A percentile compares a stretch with the other conserved stretches of the same genome.
These are phyloP conservation scores for Epichloe hybrida DNA, from an alignment of 2,329 filamentous ascomycete species.

Conservation along the genomic window DNA sequence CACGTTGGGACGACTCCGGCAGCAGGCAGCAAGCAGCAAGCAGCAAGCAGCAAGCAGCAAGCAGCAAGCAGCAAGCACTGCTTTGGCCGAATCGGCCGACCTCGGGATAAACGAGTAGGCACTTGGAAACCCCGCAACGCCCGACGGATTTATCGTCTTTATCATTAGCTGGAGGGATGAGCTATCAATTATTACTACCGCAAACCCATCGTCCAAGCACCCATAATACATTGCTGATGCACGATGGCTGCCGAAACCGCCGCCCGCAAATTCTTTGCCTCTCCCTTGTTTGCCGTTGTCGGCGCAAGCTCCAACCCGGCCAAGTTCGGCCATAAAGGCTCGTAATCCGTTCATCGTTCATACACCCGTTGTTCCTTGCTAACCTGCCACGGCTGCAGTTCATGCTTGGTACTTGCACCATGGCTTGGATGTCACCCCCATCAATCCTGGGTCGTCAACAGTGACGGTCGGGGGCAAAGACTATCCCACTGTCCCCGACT, in stretches of 20 bases:
- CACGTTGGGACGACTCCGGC: background rate
- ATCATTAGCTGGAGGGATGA: no score
- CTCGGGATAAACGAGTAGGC: slow-evolving; percentile 2
- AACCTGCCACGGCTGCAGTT: slow-evolving; percentile 36
- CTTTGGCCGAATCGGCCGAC: slow-evolving; percentile 4
- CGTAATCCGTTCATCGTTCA: slow-evolving; percentile 9
- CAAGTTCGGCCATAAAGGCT: slow-evolving; percentile 85
- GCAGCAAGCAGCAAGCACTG: no score
- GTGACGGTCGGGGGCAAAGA: slow-evolving; percentile 47
- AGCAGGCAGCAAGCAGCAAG: no score
- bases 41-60: no score
- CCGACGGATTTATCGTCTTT: background rate
- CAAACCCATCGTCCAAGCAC: no score
- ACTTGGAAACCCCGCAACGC: background rate
- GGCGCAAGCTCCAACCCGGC: slow-evolving; percentile 72
- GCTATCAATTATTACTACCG: no score
- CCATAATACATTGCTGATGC: background rate
- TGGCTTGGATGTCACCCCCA: slow-evolving; percentile 61
- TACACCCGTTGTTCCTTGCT: background rate
- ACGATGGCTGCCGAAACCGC: slow-evolving; percentile 54
- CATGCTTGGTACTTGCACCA: slow-evolving; percentile 80
- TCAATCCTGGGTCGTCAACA: slow-evolving; percentile 59
- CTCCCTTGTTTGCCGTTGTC: slow-evolving; percentile 71
- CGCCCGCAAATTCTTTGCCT: slow-evolving; percentile 67
- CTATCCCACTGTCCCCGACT: slow-evolving; percentile 51